Percentiles rank a stretch among this genome's conserved stretches.
Conservation (phyloP, 768 basidiomycete genomes). For the Exidia glandulosa region DNA sequence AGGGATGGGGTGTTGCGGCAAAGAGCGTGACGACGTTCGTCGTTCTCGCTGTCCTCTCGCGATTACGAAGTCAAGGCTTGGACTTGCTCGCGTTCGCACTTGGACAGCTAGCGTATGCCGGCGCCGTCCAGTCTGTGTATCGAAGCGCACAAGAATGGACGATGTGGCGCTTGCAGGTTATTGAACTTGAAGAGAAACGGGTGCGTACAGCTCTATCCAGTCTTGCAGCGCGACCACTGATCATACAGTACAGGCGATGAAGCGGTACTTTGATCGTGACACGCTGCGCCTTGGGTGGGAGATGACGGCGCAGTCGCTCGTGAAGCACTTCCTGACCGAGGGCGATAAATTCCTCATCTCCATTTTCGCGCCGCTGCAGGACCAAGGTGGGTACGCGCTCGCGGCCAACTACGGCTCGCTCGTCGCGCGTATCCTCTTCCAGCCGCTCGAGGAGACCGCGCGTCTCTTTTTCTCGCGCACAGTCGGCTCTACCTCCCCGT, state of each 20-base stretch:
- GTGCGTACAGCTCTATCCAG: neutral
- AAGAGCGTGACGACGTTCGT: slow-evolving; percentile 68
- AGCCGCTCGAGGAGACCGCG: slow-evolving; percentile 89
- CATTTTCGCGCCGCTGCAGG: slow-evolving; percentile 66
- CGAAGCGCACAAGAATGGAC: slow-evolving; percentile 19
- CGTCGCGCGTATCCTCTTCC: slow-evolving; percentile 84
- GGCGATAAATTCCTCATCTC: slow-evolving; percentile 88
- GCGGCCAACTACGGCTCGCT: slow-evolving; percentile 98
- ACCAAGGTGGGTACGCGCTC: slow-evolving; percentile 92
- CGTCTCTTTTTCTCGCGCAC: slow-evolving; percentile 79
- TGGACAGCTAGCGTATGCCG: slow-evolving; percentile 72
- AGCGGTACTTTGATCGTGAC: slow-evolving; percentile 31
- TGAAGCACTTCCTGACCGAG: slow-evolving; percentile 94
- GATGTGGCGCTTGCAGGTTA: neutral
- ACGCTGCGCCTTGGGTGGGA: slow-evolving; percentile 58
- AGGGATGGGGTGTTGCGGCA: slow-evolving; percentile 67
- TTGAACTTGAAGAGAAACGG: neutral
- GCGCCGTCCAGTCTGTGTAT: slow-evolving; percentile 48
- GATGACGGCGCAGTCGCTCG: slow-evolving; percentile 78
- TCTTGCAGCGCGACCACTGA: neutral
- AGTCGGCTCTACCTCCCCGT: too few species aligned
- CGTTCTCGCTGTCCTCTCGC: slow-evolving; percentile 35
- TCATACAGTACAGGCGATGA: neutral
- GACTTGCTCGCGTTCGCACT: slow-evolving; percentile 66
- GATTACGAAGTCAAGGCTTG: slow-evolving; percentile 35